phyloP scores from a whole-genome alignment of 176 grass and related monocot species.

The Aegilops sharonensis region DNA sequence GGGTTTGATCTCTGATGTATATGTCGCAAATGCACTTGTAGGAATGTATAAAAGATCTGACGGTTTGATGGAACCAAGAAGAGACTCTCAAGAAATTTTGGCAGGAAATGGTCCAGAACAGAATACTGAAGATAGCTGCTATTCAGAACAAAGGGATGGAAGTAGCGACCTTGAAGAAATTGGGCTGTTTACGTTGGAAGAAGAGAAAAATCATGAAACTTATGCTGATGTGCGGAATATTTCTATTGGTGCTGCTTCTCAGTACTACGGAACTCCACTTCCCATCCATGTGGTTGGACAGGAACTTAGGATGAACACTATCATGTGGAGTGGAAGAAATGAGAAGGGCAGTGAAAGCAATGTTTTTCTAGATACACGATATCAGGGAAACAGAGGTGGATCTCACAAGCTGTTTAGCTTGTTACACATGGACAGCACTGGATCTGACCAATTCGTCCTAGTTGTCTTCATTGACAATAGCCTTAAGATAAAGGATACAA shows the following conservation, averaged over 20 bases:
- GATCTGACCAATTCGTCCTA: slow-evolving; percentile 39
- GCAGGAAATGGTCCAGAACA: slow-evolving; percentile 11
- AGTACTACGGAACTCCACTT: slow-evolving; percentile 32
- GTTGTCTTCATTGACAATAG: slow-evolving; percentile 42
- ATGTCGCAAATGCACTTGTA: slow-evolving; percentile 75
- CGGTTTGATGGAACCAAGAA: slow-evolving; percentile 19
- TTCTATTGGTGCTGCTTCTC: slow-evolving; percentile 36
- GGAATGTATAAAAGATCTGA: slow-evolving; percentile 77
- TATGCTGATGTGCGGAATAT: slow-evolving; percentile 22
- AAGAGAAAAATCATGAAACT: slow-evolving; percentile 30
- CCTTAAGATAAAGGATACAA: slow-evolving; percentile 34
- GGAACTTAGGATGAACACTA: slow-evolving; percentile 27
- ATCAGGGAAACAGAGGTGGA: slow-evolving; percentile 23
- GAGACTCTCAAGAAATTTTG: slow-evolving; percentile 26
- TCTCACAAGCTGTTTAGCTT: slow-evolving; percentile 25
- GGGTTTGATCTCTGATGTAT: slow-evolving; percentile 88
- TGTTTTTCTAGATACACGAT: slow-evolving; percentile 16
- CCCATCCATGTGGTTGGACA: slow-evolving; percentile 25
- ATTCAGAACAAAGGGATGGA: slow-evolving; percentile 32
- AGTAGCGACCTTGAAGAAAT: slow-evolving; percentile 46
- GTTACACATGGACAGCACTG: slow-evolving; percentile 13
- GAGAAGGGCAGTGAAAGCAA: slow-evolving; percentile 22
- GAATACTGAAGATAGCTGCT: slow-evolving; percentile 8
- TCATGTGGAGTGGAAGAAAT: background rate
- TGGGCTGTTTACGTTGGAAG: slow-evolving; percentile 51